These are phyloP conservation scores for Arabidopsis hybrid DNA, from an alignment of 441 rosid species.

Conservation along the genomic window DNA sequence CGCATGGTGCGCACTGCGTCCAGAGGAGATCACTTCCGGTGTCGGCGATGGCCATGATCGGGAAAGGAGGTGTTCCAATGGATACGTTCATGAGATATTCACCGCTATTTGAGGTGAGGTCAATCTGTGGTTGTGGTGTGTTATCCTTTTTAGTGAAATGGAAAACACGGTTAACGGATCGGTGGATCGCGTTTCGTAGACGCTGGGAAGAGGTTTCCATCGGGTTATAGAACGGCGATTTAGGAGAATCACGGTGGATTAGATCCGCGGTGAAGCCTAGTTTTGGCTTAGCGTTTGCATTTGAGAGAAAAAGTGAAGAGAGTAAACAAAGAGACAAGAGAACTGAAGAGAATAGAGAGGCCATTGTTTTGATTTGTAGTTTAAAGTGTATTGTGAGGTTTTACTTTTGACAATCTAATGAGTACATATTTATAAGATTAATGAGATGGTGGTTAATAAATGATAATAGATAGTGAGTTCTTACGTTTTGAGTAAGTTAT, in stretches of 20 bases:
- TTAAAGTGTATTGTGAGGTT: constrained; percentile 4
- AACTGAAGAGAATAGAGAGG: constrained; percentile 7
- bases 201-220: constrained; percentile 44
- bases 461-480: not conserved
- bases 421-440: constrained; percentile 24
- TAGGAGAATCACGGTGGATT: constrained; percentile 34
- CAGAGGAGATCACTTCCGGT: not conserved
- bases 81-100: not conserved
- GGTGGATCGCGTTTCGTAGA: constrained; percentile 39
- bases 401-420: not conserved
- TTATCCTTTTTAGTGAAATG: constrained; percentile 8
- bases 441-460: not conserved
- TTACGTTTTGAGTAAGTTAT: not conserved
- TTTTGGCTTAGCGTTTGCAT: constrained; percentile 19
- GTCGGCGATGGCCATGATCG: not conserved
- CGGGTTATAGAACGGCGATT: constrained; percentile 48
- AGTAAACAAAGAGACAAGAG: constrained; percentile 19
- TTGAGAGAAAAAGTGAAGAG: constrained; percentile 14
- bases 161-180: constrained; percentile 41
- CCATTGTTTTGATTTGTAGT: constrained; percentile 8
- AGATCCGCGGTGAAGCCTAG: constrained; percentile 21
- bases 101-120: not conserved
- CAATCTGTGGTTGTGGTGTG: constrained; percentile 24
- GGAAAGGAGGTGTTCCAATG: not conserved
- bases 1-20: not conserved